A percentile compares a stretch with the other conserved stretches of the same genome.
Evolutionary conservation across 352 stramenopile species (phyloP).

Genomic region (Pythium scleroteichum): DNA sequence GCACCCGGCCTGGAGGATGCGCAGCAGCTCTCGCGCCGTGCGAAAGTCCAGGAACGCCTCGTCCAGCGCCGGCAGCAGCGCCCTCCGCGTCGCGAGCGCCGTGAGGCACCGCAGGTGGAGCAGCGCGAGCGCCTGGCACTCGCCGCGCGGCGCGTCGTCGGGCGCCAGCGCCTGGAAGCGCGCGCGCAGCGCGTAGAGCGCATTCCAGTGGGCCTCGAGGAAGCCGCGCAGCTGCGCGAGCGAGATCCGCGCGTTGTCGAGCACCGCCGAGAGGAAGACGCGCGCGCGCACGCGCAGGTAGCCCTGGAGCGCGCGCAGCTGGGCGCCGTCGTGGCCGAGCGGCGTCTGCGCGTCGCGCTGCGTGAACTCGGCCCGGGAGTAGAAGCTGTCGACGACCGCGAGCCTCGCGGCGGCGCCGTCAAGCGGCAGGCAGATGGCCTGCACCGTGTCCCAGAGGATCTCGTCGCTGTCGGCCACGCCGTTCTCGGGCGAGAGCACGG

Average conservation of each 20-base stretch:
- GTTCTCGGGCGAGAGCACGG: slow-evolving; percentile 37
- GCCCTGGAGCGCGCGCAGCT: neutral
- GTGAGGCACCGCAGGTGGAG: slow-evolving; percentile 24
- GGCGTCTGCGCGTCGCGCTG: neutral
- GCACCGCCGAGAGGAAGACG: slow-evolving; percentile 22
- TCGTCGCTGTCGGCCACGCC: slow-evolving; percentile 37
- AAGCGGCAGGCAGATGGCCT: slow-evolving; percentile 3
- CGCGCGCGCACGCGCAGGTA: slow-evolving; percentile 19
- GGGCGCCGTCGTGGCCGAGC: neutral
- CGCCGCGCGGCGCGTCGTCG: neutral
- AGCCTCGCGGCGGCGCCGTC: neutral
- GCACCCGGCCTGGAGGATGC: slow-evolving; percentile 2
- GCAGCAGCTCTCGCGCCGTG: slow-evolving; percentile 8
- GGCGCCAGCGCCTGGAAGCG: neutral
- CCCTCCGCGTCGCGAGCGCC: slow-evolving; percentile 17
- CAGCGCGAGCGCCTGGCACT: slow-evolving; percentile 18
- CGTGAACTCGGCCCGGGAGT: slow-evolving; percentile 11
- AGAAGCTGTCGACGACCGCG: slow-evolving; percentile 6
- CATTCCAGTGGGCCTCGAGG: slow-evolving; percentile 23
- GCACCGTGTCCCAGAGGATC: slow-evolving; percentile 23
- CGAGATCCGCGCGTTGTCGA: slow-evolving; percentile 7
- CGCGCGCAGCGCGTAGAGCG: slow-evolving; percentile 9
- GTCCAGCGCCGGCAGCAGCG: slow-evolving; percentile 8
- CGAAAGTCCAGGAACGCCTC: slow-evolving; percentile 19
- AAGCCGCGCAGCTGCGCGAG: slow-evolving; percentile 6